These are phyloP conservation scores for Typha latifolia DNA, from an alignment of 176 grass and related monocot species.

Conservation along the genomic window DNA sequence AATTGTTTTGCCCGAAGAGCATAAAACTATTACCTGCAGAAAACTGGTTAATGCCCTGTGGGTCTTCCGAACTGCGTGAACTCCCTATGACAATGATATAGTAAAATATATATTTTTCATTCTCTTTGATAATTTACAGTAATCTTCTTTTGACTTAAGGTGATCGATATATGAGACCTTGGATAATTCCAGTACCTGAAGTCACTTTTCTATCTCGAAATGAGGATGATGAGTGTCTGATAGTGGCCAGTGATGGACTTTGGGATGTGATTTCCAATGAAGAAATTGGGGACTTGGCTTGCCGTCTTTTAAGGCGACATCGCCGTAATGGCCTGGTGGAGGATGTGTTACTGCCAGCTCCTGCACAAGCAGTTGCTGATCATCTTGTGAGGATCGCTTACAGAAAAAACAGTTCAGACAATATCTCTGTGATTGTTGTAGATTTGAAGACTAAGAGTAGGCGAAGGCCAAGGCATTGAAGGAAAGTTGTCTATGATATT, in stretches of 20 bases:
- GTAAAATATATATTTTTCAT: not conserved
- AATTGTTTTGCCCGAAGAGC: too few relatives aligned
- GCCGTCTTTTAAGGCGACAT: conserved; percentile 26
- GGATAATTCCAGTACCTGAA: conserved; percentile 23
- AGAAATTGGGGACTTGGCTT: conserved; percentile 18
- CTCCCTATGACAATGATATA: too few relatives aligned
- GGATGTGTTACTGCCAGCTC: conserved; percentile 3
- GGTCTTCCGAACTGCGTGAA: too few relatives aligned
- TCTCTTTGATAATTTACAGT: not conserved
- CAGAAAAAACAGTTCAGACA: conserved; percentile 39
- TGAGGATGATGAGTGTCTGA: conserved; percentile 22
- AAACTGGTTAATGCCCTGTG: too few relatives aligned
- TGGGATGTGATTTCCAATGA: conserved; percentile 23
- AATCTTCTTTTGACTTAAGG: conserved; percentile 2
- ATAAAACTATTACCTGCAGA: too few relatives aligned
- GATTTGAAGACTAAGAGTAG: conserved; percentile 35
- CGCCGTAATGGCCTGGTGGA: conserved; percentile 22
- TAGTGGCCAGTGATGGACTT: conserved; percentile 21
- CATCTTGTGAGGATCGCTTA: conserved; percentile 25
- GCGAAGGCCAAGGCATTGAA: conserved; percentile 23
- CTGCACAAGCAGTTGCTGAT: conserved; percentile 35
- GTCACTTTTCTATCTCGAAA: conserved; percentile 22
- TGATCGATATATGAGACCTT: conserved; percentile 24
- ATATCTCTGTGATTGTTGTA: conserved; percentile 39
- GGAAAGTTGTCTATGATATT: not conserved